A percentile compares a stretch with the other conserved stretches of the same genome.
These are phyloP conservation scores for Fusarium phyllophilum DNA, from an alignment of 2,329 filamentous ascomycete genomes.

Conservation along the genomic window DNA sequence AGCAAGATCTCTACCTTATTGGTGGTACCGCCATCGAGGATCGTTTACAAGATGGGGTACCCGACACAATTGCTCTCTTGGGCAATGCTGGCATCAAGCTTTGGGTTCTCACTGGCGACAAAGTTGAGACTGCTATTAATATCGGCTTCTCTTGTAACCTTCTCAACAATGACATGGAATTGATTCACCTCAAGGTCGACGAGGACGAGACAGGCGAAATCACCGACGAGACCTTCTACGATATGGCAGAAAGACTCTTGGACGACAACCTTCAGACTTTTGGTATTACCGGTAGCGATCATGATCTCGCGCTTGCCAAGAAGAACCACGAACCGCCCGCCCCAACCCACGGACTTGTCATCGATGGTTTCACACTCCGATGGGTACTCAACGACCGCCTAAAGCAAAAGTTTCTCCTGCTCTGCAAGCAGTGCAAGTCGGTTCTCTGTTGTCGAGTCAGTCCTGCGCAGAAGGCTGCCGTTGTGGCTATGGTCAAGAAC, in stretches of 20 bases:
- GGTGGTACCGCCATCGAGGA: conserved; percentile 98
- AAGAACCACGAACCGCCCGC: conserved; percentile 87
- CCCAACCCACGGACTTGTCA: conserved; percentile 90
- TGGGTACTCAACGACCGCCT: conserved; percentile 84
- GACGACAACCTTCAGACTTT: conserved; percentile 79
- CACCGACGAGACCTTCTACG: conserved; percentile 60
- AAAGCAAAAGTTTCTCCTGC: conserved; percentile 90
- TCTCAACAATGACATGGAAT: conserved; percentile 96
- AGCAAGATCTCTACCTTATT: conserved; percentile 86
- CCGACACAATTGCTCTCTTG: conserved; percentile 91
- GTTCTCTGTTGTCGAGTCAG: conserved; percentile 98
- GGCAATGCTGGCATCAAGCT: conserved; percentile 96
- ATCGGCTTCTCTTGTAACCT: conserved; percentile 99
- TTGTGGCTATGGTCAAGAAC: conserved; percentile 93
- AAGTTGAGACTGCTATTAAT: conserved; percentile 99
- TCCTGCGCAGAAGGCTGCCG: conserved; percentile 96
- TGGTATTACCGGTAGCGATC: conserved; percentile 82
- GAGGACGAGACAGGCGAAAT: conserved; percentile 71
- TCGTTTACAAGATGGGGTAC: conserved; percentile 94
- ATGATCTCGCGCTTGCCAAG: conserved; percentile 82
- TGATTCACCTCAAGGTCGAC: conserved; percentile 87
- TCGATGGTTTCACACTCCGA: conserved; percentile 93
- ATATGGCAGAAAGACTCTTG: conserved; percentile 74
- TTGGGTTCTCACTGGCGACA: conserved; percentile 98
- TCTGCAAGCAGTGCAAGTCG: conserved; percentile 97